phyloP scores from a whole-genome alignment of 768 basidiomycete species.

The Pleurotus eryngii region DNA sequence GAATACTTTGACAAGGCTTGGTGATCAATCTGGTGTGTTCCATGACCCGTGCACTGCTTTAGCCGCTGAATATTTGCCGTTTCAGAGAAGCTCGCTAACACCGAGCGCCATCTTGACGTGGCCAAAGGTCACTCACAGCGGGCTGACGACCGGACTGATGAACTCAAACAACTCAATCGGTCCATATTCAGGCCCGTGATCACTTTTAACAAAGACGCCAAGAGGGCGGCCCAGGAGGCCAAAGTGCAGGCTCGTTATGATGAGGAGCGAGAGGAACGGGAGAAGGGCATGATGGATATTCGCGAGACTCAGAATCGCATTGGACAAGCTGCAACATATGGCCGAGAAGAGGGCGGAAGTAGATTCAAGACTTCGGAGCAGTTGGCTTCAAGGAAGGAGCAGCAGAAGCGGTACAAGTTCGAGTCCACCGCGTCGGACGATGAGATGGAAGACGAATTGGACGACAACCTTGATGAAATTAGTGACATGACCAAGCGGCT shows the following conservation, averaged over 20 bases:
- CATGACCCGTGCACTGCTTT: background rate
- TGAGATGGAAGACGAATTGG: slow-evolving; percentile 91
- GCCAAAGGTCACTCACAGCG: slow-evolving; percentile 82
- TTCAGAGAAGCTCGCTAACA: slow-evolving; percentile 84
- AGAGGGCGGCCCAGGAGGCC: slow-evolving; percentile 82
- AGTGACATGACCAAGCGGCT: slow-evolving; percentile 71
- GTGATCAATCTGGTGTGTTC: slow-evolving; percentile 85
- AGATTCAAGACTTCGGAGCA: slow-evolving; percentile 50
- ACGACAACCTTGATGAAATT: slow-evolving; percentile 88
- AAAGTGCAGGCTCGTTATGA: slow-evolving; percentile 84
- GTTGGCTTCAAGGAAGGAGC: slow-evolving; percentile 56
- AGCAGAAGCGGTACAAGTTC: slow-evolving; percentile 84
- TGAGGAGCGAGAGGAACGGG: slow-evolving; percentile 79
- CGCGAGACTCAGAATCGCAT: slow-evolving; percentile 85
- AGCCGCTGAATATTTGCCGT: too few relatives aligned
- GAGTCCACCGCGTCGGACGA: slow-evolving; percentile 90
- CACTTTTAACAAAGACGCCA: slow-evolving; percentile 89
- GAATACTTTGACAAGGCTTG: slow-evolving; percentile 78
- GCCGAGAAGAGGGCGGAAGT: slow-evolving; percentile 37
- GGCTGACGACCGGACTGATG: slow-evolving; percentile 91
- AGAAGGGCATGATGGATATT: slow-evolving; percentile 82
- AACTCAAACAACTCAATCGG: slow-evolving; percentile 90
- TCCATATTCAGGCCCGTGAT: slow-evolving; percentile 94
- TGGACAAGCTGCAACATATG: slow-evolving; percentile 68
- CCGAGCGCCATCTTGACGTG: slow-evolving; percentile 91